Percentiles rank a stretch among this genome's conserved stretches.
Conservation (phyloP, 2,329 filamentous ascomycete genomes). For the Cercospora sp. region DNA sequence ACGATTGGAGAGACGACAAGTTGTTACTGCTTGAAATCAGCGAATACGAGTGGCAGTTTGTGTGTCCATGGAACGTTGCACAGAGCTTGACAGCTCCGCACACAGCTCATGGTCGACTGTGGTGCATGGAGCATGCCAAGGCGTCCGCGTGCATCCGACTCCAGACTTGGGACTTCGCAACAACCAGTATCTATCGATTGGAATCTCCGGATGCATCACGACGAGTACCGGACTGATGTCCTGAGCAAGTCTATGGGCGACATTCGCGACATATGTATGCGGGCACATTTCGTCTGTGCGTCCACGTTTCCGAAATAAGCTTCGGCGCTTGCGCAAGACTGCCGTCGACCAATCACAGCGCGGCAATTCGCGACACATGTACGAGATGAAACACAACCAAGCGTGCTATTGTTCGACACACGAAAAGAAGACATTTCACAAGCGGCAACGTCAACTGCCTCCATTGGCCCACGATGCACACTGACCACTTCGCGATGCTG, state of each 20-base stretch:
- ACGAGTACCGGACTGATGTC: neutral
- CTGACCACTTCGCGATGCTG: conserved; percentile 6
- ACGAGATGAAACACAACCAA: conserved; percentile 5
- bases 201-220: neutral
- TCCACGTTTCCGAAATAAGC: conserved; percentile 1
- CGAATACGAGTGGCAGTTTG: neutral
- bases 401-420: conserved; percentile 24
- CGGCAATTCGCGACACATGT: neutral
- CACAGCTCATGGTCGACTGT: neutral
- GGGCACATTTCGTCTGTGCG: conserved; percentile 9
- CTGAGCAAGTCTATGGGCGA: neutral
- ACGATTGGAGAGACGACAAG: neutral
- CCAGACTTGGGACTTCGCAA: neutral
- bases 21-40: neutral
- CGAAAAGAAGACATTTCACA: conserved; percentile 21
- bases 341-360: neutral
- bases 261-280: neutral
- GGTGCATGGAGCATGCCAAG: neutral
- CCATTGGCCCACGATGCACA: conserved; percentile 21
- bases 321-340: conserved; percentile 2
- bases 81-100: neutral
- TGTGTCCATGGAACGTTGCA: neutral
- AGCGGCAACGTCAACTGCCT: conserved; percentile 20
- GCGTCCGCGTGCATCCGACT: neutral
- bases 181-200: neutral